These are phyloP conservation scores for Populus hybrid DNA, from an alignment of 441 rosid genomes.

Conservation along the genomic window DNA sequence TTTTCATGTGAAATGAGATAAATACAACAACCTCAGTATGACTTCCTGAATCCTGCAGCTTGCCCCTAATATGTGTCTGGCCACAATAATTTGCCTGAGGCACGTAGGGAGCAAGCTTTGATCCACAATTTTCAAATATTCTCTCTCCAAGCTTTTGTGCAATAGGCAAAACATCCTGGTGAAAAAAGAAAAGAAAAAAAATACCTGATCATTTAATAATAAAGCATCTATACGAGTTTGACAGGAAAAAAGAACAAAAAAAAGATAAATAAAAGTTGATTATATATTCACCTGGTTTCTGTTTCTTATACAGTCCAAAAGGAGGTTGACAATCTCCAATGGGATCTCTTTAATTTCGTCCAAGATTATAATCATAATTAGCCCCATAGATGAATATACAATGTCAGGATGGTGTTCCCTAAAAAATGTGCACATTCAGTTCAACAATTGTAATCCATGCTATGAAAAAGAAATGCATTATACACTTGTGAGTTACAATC, in stretches of 20 bases:
- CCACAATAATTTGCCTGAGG: background rate
- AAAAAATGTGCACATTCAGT: background rate
- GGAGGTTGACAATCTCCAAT: slow-evolving; percentile 1
- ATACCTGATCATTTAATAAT: background rate
- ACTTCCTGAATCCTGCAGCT: too few species aligned
- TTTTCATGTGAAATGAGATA: too few species aligned
- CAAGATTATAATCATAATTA: slow-evolving; percentile 13
- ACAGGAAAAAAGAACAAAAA: too few species aligned
- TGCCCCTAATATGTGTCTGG: too few species aligned
- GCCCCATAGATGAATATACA: slow-evolving; percentile 17
- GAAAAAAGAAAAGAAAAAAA: background rate
- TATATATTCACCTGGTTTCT: slow-evolving; percentile 9
- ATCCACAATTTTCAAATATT: slow-evolving; percentile 11
- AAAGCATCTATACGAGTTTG: background rate
- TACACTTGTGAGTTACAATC: too few species aligned
- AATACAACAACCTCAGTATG: too few species aligned
- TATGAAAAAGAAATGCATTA: background rate
- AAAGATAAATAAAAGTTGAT: background rate
- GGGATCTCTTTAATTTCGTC: slow-evolving; percentile 2
- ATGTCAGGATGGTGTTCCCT: slow-evolving; percentile 15
- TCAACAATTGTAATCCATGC: background rate
- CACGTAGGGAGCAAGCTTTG: slow-evolving; percentile 12
- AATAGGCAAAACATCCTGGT: slow-evolving; percentile 15
- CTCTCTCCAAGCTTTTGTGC: slow-evolving; percentile 5
- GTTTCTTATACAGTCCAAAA: slow-evolving; percentile 15